A percentile compares a stretch with the other conserved stretches of the same genome.
Evolutionary conservation across 148 eudicot species (phyloP).

Genomic region (Rhododendron griersonianum): DNA sequence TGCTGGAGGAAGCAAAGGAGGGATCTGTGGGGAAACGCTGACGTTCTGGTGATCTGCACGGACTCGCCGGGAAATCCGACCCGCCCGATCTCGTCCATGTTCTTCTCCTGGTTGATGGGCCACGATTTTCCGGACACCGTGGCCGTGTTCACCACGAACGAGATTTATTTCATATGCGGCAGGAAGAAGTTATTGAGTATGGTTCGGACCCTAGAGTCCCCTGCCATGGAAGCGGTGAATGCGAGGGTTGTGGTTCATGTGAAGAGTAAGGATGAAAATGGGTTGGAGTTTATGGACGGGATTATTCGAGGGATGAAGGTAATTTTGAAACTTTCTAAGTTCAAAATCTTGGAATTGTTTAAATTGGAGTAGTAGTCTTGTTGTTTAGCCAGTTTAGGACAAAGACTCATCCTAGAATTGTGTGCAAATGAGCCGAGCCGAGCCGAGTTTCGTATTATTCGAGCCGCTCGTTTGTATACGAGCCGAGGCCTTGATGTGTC

Average conservation of each 20-base stretch:
- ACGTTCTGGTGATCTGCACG: neutral
- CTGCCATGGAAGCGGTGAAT: neutral
- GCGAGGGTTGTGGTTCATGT: neutral
- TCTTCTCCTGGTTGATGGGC: conserved; percentile 3
- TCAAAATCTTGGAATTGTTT: neutral
- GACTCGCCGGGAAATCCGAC: neutral
- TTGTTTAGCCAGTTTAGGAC: neutral
- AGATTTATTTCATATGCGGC: neutral
- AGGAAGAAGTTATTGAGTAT: neutral
- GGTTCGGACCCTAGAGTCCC: neutral
- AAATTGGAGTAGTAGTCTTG: no score
- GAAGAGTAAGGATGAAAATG: neutral
- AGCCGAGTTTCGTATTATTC: no score
- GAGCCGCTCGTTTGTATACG: no score
- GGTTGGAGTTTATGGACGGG: neutral
- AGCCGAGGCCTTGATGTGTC: no score
- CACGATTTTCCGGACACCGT: neutral
- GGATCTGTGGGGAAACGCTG: neutral
- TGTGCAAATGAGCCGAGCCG: no score
- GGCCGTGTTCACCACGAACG: neutral
- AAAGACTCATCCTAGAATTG: neutral
- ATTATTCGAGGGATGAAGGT: neutral
- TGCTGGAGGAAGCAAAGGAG: neutral
- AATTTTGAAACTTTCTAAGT: neutral
- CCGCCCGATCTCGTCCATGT: neutral